Conservation (phyloP, 2,329 filamentous ascomycete species). For the Exophiala alcalophila region DNA sequence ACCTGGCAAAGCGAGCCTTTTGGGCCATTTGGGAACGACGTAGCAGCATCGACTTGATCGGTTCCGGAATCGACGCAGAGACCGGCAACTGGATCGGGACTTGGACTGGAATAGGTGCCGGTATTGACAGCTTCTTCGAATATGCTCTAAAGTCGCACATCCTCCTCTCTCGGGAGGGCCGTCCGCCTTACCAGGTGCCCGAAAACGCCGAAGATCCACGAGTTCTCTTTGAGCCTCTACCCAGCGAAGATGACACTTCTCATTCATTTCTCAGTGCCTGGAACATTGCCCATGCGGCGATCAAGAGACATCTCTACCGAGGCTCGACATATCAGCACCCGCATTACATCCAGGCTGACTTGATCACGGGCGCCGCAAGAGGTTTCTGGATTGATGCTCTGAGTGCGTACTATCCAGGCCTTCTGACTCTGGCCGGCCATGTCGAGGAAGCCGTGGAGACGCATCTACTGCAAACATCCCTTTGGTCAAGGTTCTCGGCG, state of each 20-base stretch:
- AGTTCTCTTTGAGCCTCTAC: constrained; percentile 64
- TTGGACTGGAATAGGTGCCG: constrained; percentile 91
- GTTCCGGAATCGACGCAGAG: constrained; percentile 88
- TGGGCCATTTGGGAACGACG: constrained; percentile 94
- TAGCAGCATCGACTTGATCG: constrained; percentile 81
- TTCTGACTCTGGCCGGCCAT: constrained; percentile 81
- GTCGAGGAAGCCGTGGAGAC: constrained; percentile 87
- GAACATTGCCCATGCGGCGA: constrained; percentile 80
- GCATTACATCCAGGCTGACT: constrained; percentile 87
- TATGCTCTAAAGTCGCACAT: constrained; percentile 95
- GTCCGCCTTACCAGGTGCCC: constrained; percentile 36
- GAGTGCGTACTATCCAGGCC: constrained; percentile 89
- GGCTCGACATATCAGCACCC: constrained; percentile 72
- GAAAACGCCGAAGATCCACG: constrained; percentile 52
- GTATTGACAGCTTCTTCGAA: constrained; percentile 97
- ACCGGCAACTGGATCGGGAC: constrained; percentile 83
- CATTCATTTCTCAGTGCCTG: constrained; percentile 78
- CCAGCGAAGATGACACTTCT: constrained; percentile 65
- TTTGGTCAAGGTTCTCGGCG: constrained; percentile 94
- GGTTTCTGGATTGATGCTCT: constrained; percentile 96
- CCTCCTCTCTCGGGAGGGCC: constrained; percentile 71
- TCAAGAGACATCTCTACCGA: constrained; percentile 88
- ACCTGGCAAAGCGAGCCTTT: constrained; percentile 84
- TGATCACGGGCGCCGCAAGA: constrained; percentile 80
- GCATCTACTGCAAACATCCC: constrained; percentile 83